Evolutionary conservation across 352 stramenopile species (phyloP), one percentile per base, ranked within the genome.

Genomic region (Globisporangium echinulatum): DNA sequence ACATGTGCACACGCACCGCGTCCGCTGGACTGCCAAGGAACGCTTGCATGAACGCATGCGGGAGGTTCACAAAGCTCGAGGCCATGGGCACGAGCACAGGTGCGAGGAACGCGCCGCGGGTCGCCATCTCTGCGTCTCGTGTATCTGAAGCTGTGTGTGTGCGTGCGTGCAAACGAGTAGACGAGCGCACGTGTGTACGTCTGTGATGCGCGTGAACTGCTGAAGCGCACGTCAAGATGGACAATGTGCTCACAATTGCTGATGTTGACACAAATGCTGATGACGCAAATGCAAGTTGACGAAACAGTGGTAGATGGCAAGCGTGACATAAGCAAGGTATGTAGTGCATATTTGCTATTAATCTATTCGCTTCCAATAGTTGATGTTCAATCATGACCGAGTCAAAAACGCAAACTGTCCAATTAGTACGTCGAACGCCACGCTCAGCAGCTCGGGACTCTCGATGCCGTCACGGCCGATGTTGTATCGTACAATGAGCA

Each of bases 61-160:
- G 82, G 1, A 94, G 72, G 50, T 79, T 80, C 36, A 92, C 73
- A 59, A 92, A 94, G 70, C 84, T 90, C 49, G 70, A 89, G 62
- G 63, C 66, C 56, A 81, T 61, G 25, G 84, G 77, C 49, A 90
- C 67, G 50, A 94, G 68, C 55, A 68, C 65, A 4, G 80, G 82
- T 57, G 75, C 68, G 54, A 93, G 68, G 70, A 91, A 89, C 7
- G 81, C 69, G 15, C 81, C 81, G 25, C 73, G 77, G 25, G 64
- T 60, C 2, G 69, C 57, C 70, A 77, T 74, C 15, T 3, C 4
- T 43, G 43, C 33, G 14, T 2, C 10, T 50, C 19, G 8, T 19
- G 40, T 19, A 19, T 19, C 43, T 49, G 43, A 6, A n/a, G 43
- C 15, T 49, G 13, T 49, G 9, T 7, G 43, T 44, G 10, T 44